Conservation (phyloP, 2,329 filamentous ascomycete species). For the Fusarium clavum region DNA sequence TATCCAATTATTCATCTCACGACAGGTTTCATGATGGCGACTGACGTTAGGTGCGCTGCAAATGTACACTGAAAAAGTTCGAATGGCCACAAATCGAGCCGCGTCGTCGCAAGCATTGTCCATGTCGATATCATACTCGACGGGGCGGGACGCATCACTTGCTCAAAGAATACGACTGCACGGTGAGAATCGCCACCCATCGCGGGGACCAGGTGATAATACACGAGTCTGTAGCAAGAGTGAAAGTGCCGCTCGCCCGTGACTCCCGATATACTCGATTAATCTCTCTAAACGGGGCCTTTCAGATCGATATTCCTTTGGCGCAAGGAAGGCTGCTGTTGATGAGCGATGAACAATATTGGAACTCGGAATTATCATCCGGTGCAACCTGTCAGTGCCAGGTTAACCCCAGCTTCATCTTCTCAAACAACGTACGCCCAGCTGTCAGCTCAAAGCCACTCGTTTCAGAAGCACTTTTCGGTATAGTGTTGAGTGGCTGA, state of each 20-base stretch:
- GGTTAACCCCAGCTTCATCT: slow-evolving; percentile 27
- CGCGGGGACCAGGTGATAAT: slow-evolving; percentile 13
- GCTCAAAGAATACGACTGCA: slow-evolving; percentile 11
- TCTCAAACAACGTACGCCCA: slow-evolving; percentile 27
- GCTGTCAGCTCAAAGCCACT: slow-evolving; percentile 43
- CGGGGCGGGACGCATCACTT: slow-evolving; percentile 20
- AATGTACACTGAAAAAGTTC: background rate
- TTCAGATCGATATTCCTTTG: slow-evolving; percentile 17
- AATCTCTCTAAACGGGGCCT: slow-evolving; percentile 2
- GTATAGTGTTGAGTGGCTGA: slow-evolving; percentile 39
- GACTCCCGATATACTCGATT: slow-evolving; percentile 32
- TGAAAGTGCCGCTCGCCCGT: slow-evolving; percentile 16
- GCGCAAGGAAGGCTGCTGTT: slow-evolving; percentile 26
- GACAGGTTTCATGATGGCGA: slow-evolving; percentile 2
- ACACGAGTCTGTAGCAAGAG: slow-evolving; percentile 2
- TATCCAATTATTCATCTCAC: background rate
- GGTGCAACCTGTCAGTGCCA: slow-evolving; percentile 22
- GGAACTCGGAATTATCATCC: slow-evolving; percentile 30
- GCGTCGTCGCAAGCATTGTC: slow-evolving; percentile 11
- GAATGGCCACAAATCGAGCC: slow-evolving; percentile 15
- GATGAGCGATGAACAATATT: slow-evolving; percentile 11
- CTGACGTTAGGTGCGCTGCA: slow-evolving; percentile 1
- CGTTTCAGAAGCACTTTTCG: slow-evolving; percentile 41
- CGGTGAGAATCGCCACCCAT: background rate
- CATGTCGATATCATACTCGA: slow-evolving; percentile 2